Evolutionary conservation across 2,329 filamentous ascomycete genomes (phyloP), one percentile per base, ranked within the genome.

Genomic region (Escovopsis weberi): DNA sequence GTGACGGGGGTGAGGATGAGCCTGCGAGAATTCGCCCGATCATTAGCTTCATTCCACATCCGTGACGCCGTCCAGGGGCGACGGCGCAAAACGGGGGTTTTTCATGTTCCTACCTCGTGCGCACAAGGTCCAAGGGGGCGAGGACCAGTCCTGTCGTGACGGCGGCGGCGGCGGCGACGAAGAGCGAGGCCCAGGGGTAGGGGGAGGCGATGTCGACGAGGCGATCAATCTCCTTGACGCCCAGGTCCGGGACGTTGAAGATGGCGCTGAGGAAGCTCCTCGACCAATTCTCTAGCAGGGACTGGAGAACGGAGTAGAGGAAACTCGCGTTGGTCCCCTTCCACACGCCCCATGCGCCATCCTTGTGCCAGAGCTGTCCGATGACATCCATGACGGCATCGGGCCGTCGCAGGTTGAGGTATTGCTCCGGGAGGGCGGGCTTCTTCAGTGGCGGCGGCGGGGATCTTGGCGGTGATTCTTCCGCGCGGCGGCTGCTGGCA

Each of bases 321-420:
- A 96, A 98, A 1, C 87, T 93, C 12, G 84, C 78, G 58, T 96
- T 96, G 33, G 87, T 85, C 8, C 82, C 79, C 60, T 95, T 95
- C 88, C 89, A 98, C 5, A 95, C 80, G 4, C 91, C 91, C 72
- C 87, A 88, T 0, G 81, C 81, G 33, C 87, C 85, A 58, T 94
- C 89, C 51, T 83, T 89, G 39, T 81, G 74, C 85, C 91, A 96
- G 18, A 96, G 66, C 57, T 93, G 83, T 6, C 80, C 80, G 46
- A 98, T 75, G 3, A 91, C 85, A 50, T 94, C 86, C 52, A 88
- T 74, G 44, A 96, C 70, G 1, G 88, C 89, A 56, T 89, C 83
- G 10, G 84, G 70, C 45, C 80, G 79, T 49, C 80, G 80, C 18
- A 95, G 69, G 23, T 70, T 67, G 19, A 95, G 71, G 44, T 79